Evolutionary conservation across 2,329 filamentous ascomycete genomes (phyloP), one percentile per base, ranked within the genome.

Genomic region (Colletotrichum sp.): DNA sequence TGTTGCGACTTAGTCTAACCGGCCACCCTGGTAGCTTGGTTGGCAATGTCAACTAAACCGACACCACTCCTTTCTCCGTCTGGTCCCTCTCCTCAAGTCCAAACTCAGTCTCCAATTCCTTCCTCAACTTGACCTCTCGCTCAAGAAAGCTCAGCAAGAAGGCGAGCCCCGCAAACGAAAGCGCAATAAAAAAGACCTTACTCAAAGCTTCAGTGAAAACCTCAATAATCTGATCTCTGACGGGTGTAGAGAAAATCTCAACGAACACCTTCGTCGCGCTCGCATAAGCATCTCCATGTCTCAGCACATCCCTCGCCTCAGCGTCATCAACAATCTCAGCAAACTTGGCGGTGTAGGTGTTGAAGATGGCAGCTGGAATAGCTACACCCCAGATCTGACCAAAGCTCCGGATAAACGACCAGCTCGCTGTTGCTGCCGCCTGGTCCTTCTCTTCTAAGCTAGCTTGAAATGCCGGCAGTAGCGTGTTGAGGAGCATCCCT

Each of bases 311-410:
- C 3, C 78, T 55, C 1, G 77, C 79, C 4, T 34, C 3, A 16
- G 74, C 69, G 26, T 79, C 77, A 18, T 79, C 73, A 13, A 83
- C 77, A 28, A 73, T 69, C 38, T 79, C 43, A 2, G 78, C 79
- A 21, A 78, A 79, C 56, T 59, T 66, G n/a, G 77, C 76, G 7
- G 75, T 77, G 13, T 78, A 79, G 7, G 34, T 9, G 38, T 64
- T 64, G 30, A 64, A 71, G 9, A 64, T 38, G 16, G 68, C 28
- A 10, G 43, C 58, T 10, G 86, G 85, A 7, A 90, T 83, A 0
- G 86, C 83, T 2, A 89, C 84, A 5, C 88, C 87, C 78, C 88
- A 85, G 4, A 87, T 83, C 8, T 81, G 77, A 0, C 88, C 88
- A 8, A 90, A 83, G 5, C 80, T 83, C 7, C 88, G 84, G 48